Conservation (phyloP, 202 grass and related monocot species). For the Hordeum pubiflorum region DNA sequence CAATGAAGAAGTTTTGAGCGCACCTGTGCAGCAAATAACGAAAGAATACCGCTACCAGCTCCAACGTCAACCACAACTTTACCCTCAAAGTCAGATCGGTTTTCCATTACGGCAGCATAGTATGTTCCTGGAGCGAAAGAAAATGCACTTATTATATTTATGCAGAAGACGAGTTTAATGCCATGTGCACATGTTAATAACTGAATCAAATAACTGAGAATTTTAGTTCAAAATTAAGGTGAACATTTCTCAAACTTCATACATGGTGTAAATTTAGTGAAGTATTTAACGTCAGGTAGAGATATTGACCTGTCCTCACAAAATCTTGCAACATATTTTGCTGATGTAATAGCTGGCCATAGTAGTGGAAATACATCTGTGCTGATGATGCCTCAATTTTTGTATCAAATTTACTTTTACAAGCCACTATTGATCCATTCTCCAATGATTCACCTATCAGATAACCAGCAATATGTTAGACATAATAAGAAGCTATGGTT, state of each 20-base stretch:
- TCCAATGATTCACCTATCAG: conserved; percentile 60
- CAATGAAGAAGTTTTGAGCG: conserved; percentile 5
- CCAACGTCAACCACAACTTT: conserved; percentile 97
- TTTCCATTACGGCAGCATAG: conserved; percentile 97
- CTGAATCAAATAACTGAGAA: conserved; percentile 5
- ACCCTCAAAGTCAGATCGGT: conserved; percentile 75
- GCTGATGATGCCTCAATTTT: conserved; percentile 98
- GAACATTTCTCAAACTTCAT: not conserved
- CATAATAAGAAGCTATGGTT: conserved; percentile 10
- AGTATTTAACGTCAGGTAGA: conserved; percentile 4
- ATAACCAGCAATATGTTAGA: conserved; percentile 15
- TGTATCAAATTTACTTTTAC: conserved; percentile 84
- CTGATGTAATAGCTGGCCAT: conserved; percentile 91
- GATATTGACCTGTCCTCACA: conserved; percentile 81
- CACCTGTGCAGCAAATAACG: conserved; percentile 97
- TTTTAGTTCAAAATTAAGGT: not conserved
- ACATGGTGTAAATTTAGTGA: not conserved
- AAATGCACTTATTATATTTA: not conserved
- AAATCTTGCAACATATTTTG: conserved; percentile 99
- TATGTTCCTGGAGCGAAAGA: conserved; percentile 70
- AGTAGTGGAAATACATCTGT: conserved; percentile 99
- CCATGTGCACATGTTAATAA: not conserved
- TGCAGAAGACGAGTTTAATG: not conserved
- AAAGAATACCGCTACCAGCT: conserved; percentile 99
- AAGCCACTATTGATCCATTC: conserved; percentile 61